Percentiles rank a stretch among this genome's conserved stretches.
Evolutionary conservation across 768 basidiomycete species (phyloP).

Genomic region (Xerocomellus intermedius): DNA sequence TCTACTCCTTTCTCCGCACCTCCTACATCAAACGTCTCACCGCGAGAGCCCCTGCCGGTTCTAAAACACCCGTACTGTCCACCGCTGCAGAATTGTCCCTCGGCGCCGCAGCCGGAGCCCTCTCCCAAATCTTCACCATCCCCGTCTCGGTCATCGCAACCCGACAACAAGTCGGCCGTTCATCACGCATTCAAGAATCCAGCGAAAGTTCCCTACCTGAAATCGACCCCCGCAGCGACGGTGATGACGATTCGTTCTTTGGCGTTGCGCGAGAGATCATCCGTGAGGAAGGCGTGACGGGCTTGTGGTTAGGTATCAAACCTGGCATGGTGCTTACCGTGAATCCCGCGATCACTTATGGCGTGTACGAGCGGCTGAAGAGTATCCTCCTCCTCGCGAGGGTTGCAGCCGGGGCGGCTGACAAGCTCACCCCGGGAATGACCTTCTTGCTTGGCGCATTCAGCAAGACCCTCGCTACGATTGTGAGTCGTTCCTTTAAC

Average conservation of each 20-base stretch:
- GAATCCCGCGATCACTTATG: slow-evolving; percentile 98
- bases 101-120: slow-evolving; percentile 88
- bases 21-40: slow-evolving; percentile 75
- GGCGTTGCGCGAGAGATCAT: slow-evolving; percentile 84
- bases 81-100: slow-evolving; percentile 81
- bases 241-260: slow-evolving; percentile 67
- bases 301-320: slow-evolving; percentile 90
- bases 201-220: not conserved
- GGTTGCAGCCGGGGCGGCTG: slow-evolving; percentile 39
- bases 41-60: slow-evolving; percentile 55
- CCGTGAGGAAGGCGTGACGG: slow-evolving; percentile 81
- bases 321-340: slow-evolving; percentile 94
- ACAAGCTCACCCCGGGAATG: slow-evolving; percentile 73
- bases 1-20: slow-evolving; percentile 88
- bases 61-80: slow-evolving; percentile 60
- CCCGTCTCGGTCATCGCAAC: slow-evolving; percentile 98
- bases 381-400: slow-evolving; percentile 59
- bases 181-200: slow-evolving; percentile 6
- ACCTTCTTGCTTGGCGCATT: slow-evolving; percentile 87
- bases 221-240: slow-evolving; percentile 4
- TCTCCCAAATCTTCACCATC: slow-evolving; percentile 98
- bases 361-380: slow-evolving; percentile 91
- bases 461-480: slow-evolving; percentile 93
- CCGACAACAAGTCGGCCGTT: slow-evolving; percentile 84
- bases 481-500: slow-evolving; percentile 50